Evolutionary conservation across 768 basidiomycete species (phyloP), one percentile per base, ranked within the genome.

Genomic region (Boletus patriciae): DNA sequence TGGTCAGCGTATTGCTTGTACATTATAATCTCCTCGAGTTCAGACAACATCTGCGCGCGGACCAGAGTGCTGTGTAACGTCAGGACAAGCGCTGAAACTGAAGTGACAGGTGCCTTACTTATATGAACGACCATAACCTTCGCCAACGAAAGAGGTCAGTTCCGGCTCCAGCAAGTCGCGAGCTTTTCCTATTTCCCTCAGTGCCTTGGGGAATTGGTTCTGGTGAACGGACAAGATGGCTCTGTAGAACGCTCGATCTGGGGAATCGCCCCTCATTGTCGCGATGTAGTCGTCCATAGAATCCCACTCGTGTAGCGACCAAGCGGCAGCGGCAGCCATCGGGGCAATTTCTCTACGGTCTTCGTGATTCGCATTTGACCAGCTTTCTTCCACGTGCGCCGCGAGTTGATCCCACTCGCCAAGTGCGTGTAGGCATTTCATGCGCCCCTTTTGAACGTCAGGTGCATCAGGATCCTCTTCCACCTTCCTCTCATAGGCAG

Each of bases 301-400:
- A 64, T 98, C 94, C 97, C 97, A 99, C 64, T 98, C 95, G 61
- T 89, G 87, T 54, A 98, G 75, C 2, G 93, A 93, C 96, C 97
- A 99, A 3, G 94, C 92, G 1, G 97, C 96, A 0, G 96, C 95
- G 1, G 97, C 92, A 0, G 96, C 97, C 79, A 99, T 88, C 0
- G 97, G 95, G 0, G 97, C 94, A 61, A 98, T 97, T 72, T 91
- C 88, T 50, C 88, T 82, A 46, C 90, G 86, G 61, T 94, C 87
- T 50, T 97, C 94, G 55, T 87, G 81, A 46, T 79, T 85, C 12
- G 92, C 89, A 59, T 83, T 88, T 4, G 83, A 71, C 97, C 97
- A 99, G 60, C 88, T 83, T 61, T 92, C 86, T 54, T 92, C 88
- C 1, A 98, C 94, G 55, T 92, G 88, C 8, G 80, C 76, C 1